Evolutionary conservation across 129 eudicot genomes (phyloP).

Genomic region (Lonicera japonica): DNA sequence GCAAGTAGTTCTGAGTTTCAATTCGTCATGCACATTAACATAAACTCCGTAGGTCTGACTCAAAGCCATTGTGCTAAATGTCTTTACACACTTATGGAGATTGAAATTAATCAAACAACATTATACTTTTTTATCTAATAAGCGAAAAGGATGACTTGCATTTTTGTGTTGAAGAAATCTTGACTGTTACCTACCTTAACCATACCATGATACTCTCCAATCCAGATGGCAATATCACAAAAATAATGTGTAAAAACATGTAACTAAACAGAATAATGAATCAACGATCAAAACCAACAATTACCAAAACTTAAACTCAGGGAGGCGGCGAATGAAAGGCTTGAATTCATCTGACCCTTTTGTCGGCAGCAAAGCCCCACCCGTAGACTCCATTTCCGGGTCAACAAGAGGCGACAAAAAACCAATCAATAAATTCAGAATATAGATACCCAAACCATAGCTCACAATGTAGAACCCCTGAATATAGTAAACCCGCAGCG

Average conservation of each 20-base stretch:
- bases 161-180: too few relatives aligned
- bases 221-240: background rate
- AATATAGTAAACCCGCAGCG: conserved; percentile 42
- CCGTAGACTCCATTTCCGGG: conserved; percentile 67
- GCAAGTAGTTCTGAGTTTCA: too few relatives aligned
- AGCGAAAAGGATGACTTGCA: too few relatives aligned
- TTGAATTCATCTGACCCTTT: conserved; percentile 79
- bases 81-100: background rate
- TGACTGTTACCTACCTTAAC: too few relatives aligned
- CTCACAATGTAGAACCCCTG: conserved; percentile 73
- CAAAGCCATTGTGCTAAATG: too few relatives aligned
- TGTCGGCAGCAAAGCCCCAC: conserved; percentile 63
- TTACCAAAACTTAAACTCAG: conserved; percentile 91
- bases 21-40: too few relatives aligned
- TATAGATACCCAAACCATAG: conserved; percentile 77
- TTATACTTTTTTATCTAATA: too few relatives aligned
- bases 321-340: conserved; percentile 86
- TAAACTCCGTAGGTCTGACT: too few relatives aligned
- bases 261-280: background rate
- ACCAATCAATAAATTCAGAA: conserved; percentile 79
- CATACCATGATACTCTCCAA: too few relatives aligned
- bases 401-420: conserved; percentile 90
- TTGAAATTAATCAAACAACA: background rate
- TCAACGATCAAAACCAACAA: background rate
- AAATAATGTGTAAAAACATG: too few relatives aligned